Base-by-base conservation (phyloP, 1,139 yeast genomes). In the Protomyces macrosporus region DNA sequence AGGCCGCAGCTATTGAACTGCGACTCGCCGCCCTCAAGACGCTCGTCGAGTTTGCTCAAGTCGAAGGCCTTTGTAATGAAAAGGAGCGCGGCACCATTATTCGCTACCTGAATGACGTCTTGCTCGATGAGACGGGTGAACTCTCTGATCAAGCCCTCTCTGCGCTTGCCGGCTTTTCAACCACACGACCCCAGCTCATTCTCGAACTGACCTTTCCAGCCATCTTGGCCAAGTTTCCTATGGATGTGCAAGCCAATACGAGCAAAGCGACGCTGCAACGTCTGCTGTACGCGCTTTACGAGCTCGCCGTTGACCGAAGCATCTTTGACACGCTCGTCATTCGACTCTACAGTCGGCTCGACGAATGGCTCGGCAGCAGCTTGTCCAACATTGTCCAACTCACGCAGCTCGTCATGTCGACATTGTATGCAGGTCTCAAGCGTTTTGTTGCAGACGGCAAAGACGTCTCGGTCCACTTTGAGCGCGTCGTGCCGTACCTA, bases 21-120 rank as follows among this genome's bases (percentile, higher is more conserved):
- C 82, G 90, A 70, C 80, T 87, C 53, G 76, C 86, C 58, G 82
- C 91, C 0, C 78, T 88, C 45, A 83, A 83, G 60, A 89, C 87
- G 63, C 79, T 90, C 65, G 78, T 83, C 0, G 82, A 83, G 65
- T 71, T 87, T 61, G 75, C 82, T 33, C 76, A 76, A 45, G 75
- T 86, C 68, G 72, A 75, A 1, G 75, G 74, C 0, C 84, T 82
- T 67, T 74, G 88, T 54, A 74, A 74, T 9, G 70, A 71, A 1
- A 82, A 82, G 59, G 96, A 90, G 70, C 73, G 82, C 40, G 81
- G 83, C 32, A 75, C 88, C 63, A 76, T 89, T 6, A 82, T 87
- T 39, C 89, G 84, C 66, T 84, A 87, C 69, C 77, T 90, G 52
- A 84, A 84, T 40, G 90, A 85, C 53, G 81, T 85, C 32, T 76